phyloP scores from a whole-genome alignment of 148 eudicot species.

The Amaranthus palmeri region DNA sequence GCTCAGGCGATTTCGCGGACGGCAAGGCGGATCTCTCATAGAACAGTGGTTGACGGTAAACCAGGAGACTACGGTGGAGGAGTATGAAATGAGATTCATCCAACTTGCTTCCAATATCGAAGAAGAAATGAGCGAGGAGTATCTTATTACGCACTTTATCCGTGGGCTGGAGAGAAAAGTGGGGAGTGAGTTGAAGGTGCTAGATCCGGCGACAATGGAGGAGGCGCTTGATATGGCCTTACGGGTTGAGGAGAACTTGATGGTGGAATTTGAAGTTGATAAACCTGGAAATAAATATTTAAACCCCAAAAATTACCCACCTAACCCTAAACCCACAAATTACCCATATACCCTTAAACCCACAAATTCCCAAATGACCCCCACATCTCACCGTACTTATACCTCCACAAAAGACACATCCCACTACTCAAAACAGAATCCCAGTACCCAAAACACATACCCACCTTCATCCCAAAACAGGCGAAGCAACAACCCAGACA shows the following conservation, averaged over 20 bases:
- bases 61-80: not conserved
- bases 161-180: not conserved
- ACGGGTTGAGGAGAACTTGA: not conserved
- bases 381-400: not conserved
- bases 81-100: not conserved
- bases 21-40: not conserved
- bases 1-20: not conserved
- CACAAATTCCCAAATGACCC: not conserved
- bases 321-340: not conserved
- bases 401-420: not conserved
- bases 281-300: not conserved
- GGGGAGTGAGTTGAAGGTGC: not conserved
- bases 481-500: not conserved
- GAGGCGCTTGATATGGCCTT: not conserved
- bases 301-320: not conserved
- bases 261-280: not conserved
- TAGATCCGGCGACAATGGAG: not conserved
- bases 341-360: no score
- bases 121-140: not conserved
- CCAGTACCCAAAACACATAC: no score
- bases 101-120: not conserved
- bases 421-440: no score
- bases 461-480: no score
- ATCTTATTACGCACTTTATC: not conserved
- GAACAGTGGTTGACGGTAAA: not conserved